These are phyloP conservation scores for Cardamine resedifolia DNA, from an alignment of 345 rosid species.

Conservation along the genomic window DNA sequence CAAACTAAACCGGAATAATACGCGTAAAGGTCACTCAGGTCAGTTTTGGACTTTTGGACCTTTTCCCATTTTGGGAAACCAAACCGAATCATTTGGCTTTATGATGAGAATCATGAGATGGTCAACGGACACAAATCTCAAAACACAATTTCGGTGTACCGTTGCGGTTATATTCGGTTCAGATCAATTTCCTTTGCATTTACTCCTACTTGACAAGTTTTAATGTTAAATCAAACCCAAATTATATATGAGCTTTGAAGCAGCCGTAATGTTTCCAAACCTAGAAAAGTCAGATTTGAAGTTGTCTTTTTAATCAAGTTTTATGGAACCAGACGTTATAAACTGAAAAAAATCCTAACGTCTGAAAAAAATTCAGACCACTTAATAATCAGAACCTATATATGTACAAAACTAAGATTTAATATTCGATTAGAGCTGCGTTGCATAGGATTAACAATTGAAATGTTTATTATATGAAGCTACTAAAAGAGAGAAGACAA, in stretches of 20 bases:
- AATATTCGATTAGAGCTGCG: no score
- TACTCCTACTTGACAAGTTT: background rate
- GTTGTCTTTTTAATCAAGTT: background rate
- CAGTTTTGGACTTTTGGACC: background rate
- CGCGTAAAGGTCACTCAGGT: background rate
- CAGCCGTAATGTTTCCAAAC: constrained; percentile 11
- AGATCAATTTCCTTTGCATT: background rate
- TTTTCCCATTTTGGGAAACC: background rate
- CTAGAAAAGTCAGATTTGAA: constrained; percentile 20
- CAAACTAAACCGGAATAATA: constrained; percentile 20
- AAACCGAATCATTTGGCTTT: background rate
- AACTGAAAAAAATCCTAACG: no score
- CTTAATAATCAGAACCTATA: background rate
- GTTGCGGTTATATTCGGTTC: constrained; percentile 3
- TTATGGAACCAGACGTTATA: no score
- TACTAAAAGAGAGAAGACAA: background rate
- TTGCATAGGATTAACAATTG: no score
- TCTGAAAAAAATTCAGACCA: no score
- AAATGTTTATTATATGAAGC: background rate
- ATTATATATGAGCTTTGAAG: constrained; percentile 5
- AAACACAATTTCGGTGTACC: background rate
- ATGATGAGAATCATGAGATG: background rate
- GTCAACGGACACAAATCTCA: background rate
- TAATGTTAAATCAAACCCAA: background rate
- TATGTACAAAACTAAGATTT: background rate